Base-by-base conservation (phyloP, 1,139 yeast genomes). In the Yamadazyma taylorii region DNA sequence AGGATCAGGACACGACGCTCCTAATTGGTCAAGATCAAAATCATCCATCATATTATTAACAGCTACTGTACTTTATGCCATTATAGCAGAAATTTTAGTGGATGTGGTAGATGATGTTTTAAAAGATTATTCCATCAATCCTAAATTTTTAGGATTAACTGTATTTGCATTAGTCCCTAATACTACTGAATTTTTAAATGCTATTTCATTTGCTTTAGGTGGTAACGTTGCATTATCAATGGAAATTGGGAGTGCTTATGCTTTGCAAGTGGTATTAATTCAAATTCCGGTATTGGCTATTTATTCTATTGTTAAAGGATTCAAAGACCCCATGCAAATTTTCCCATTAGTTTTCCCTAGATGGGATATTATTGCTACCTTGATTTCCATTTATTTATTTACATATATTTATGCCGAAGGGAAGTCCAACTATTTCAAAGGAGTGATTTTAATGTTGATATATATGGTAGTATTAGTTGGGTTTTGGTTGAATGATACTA, bases 171-270 rank as follows among this genome's bases (percentile, higher is more conserved):
- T 94, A 38, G 97, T 94, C 24, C 98, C 98, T 10, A 92, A 90
- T 56, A 89, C 97, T 4, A 92, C 99, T 0, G 98, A 92, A 63
- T 94, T 92, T 55, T 74, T 94, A 46, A 94, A 92, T 61, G 99
- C 98, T 52, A 90, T 92, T 43, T 89, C 97, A 11, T 92, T 92
- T 68, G 98, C 99, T 0, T 79, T 88, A 52, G 81, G 94, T 48
- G 99, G 98, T 2, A 92, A 92, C 50, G 96, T 94, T 41, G 96
- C 98, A 0, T 70, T 92, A 34, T 85, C 94, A 2, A 87, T 92
- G 96, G 99, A 92, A 59, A 92, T 92, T 59, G 98, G 99, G 46
- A 84, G 95, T 48, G 98, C 98, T 0, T 92, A 92, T 58, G 98
- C 96, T 0, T 70, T 92, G 43, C 99, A 92, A 60, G 99, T 92